Conservation (phyloP, 2,329 filamentous ascomycete genomes). For the Monilinia fructicola region DNA sequence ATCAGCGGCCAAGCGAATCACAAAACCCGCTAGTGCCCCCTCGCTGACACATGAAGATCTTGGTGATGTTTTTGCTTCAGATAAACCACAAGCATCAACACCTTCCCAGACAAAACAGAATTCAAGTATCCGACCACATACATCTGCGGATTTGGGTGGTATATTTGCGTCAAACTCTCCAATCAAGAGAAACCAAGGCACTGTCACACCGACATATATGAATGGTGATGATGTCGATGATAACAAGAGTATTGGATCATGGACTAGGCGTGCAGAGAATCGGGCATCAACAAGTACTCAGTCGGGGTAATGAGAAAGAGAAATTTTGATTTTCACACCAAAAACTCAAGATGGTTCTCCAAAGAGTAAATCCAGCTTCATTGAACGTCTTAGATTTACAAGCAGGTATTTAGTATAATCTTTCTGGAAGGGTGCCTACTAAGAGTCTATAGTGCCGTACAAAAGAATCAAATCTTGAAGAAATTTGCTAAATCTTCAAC, state of each 20-base stretch:
- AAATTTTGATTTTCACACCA: constrained; percentile 25
- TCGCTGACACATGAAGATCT: neutral
- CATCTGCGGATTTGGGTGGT: constrained; percentile 8
- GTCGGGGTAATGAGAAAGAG: constrained; percentile 12
- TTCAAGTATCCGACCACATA: neutral
- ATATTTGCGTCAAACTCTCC: constrained; percentile 8
- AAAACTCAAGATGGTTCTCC: constrained; percentile 26
- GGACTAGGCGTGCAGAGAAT: constrained; percentile 7
- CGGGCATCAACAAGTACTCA: constrained; percentile 4
- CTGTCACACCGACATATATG: constrained; percentile 4
- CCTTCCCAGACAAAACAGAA: neutral
- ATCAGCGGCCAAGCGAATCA: neutral
- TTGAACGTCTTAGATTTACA: constrained; percentile 34
- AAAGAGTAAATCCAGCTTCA: constrained; percentile 27
- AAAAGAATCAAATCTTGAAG: constrained; percentile 39
- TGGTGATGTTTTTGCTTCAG: constrained; percentile 1
- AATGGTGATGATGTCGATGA: constrained; percentile 6
- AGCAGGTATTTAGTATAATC: constrained; percentile 31
- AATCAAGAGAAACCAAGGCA: neutral
- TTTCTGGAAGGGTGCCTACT: neutral
- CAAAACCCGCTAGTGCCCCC: neutral
- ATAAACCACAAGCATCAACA: neutral
- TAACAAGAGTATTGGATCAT: constrained; percentile 8
- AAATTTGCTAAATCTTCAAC: constrained; percentile 38
- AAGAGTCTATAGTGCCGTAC: constrained; percentile 29